Percentiles rank a stretch among this genome's conserved stretches.
These are phyloP conservation scores for Globisporangium perplexum DNA, from an alignment of 352 stramenopile genomes.

Conservation along the genomic window DNA sequence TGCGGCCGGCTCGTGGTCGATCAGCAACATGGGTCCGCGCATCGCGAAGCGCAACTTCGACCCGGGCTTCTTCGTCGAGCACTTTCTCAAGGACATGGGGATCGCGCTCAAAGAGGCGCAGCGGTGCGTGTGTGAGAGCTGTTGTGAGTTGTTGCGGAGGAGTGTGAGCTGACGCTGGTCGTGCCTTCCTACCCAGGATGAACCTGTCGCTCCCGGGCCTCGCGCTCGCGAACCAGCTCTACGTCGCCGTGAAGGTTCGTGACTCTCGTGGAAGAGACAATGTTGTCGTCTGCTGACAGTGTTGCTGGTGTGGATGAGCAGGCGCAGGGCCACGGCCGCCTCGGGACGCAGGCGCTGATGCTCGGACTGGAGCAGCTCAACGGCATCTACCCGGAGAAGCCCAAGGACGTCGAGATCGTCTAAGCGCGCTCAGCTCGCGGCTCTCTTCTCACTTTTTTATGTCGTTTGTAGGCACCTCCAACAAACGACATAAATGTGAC, in stretches of 20 bases:
- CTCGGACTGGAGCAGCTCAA: constrained; percentile 86
- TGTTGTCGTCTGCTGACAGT: no score
- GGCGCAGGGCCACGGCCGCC: constrained; percentile 71
- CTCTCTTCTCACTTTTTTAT: no score
- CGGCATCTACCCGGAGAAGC: constrained; percentile 18
- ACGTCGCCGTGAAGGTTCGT: constrained; percentile 72
- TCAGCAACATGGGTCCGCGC: constrained; percentile 86
- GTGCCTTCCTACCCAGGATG: constrained; percentile 42
- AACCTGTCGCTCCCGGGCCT: constrained; percentile 81
- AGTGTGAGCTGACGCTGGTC: constrained; percentile 3
- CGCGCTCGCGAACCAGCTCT: constrained; percentile 82
- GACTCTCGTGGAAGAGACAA: no score
- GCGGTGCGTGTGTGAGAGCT: constrained; percentile 21
- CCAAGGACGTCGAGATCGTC: constrained; percentile 31
- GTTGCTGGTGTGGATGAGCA: no score
- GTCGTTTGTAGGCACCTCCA: no score
- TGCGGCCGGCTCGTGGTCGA: constrained; percentile 85
- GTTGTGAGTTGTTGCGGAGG: neutral
- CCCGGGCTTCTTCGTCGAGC: constrained; percentile 89
- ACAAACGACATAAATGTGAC: no score
- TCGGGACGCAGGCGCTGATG: constrained; percentile 85
- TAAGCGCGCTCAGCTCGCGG: no score
- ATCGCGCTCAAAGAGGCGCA: constrained; percentile 86
- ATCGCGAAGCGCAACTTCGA: constrained; percentile 88
- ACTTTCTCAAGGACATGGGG: constrained; percentile 90